Conservation (phyloP, 1,284 basidiomycete species). For the Neonothopanus nambi region DNA sequence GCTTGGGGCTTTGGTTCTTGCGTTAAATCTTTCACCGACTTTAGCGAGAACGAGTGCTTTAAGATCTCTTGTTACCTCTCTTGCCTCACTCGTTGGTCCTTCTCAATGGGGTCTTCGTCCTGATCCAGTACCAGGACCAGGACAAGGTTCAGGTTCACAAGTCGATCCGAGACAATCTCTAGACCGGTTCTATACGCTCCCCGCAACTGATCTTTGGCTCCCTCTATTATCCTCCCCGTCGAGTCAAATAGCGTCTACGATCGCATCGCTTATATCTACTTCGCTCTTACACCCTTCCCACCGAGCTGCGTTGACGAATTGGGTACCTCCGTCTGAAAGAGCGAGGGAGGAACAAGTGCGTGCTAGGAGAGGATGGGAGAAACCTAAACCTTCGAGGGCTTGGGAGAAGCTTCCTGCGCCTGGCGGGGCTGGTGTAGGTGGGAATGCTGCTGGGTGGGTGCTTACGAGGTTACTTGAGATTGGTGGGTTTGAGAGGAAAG, state of each 20-base stretch:
- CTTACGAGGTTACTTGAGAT: conserved; percentile 43
- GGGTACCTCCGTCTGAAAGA: conserved; percentile 60
- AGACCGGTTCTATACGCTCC: conserved; percentile 42
- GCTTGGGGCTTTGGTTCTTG: conserved; percentile 55
- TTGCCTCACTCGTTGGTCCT: conserved; percentile 66
- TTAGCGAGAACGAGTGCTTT: conserved; percentile 62
- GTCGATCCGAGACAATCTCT: too few species aligned
- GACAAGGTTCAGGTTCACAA: too few species aligned
- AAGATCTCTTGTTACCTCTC: conserved; percentile 53
- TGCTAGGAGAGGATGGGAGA: conserved; percentile 69
- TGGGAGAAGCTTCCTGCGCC: conserved; percentile 28
- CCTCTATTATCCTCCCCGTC: conserved; percentile 51
- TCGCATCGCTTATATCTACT: conserved; percentile 61
- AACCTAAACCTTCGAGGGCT: too few species aligned
- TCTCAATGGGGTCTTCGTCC: conserved; percentile 61
- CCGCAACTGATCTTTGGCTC: conserved; percentile 64
- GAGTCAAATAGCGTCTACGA: conserved; percentile 41
- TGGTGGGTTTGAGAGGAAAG: too few species aligned
- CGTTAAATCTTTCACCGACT: conserved; percentile 44
- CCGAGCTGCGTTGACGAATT: conserved; percentile 58
- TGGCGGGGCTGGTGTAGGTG: conserved; percentile 28
- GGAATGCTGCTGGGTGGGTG: conserved; percentile 58
- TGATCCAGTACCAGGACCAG: too few species aligned
- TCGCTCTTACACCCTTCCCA: conserved; percentile 46
- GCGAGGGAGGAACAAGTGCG: conserved; percentile 45